Evolutionary conservation across 2,329 filamentous ascomycete species (phyloP).

Genomic region (Akanthomyces dipterigenus): DNA sequence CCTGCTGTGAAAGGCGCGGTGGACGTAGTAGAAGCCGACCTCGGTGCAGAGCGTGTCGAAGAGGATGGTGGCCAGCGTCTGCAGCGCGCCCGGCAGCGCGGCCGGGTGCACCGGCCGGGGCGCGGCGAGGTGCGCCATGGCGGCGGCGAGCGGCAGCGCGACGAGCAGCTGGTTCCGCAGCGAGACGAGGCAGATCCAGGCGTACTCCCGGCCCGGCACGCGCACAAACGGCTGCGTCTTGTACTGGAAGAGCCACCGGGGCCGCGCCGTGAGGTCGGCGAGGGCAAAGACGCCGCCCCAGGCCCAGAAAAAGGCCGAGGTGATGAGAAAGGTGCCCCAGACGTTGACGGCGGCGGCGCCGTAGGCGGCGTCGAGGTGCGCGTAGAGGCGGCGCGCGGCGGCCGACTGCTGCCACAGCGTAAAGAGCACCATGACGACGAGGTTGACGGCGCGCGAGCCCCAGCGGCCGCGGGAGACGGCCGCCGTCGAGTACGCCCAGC

Average conservation of each 20-base stretch:
- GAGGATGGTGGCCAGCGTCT: conserved; percentile 11
- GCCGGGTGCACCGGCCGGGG: neutral
- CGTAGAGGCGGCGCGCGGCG: conserved; percentile 11
- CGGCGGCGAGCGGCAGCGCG: conserved; percentile 5
- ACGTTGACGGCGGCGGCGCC: conserved; percentile 26
- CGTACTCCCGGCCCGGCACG: conserved; percentile 11
- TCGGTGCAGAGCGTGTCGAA: conserved; percentile 25
- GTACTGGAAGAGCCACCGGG: conserved; percentile 37
- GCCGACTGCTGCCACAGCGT: conserved; percentile 12
- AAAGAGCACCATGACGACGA: conserved; percentile 7
- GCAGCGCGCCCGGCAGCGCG: conserved; percentile 6
- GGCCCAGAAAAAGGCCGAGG: conserved; percentile 35
- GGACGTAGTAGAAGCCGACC: conserved; percentile 42
- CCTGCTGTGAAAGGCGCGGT: conserved; percentile 41
- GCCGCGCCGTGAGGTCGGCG: conserved; percentile 30
- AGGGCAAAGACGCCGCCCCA: conserved; percentile 30
- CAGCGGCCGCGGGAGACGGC: neutral
- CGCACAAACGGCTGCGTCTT: conserved; percentile 42
- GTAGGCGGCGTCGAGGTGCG: conserved; percentile 15
- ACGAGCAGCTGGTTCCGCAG: conserved; percentile 36
- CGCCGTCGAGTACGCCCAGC: conserved; percentile 14
- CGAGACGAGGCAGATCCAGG: conserved; percentile 25
- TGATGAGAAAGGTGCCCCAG: conserved; percentile 28
- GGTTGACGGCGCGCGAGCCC: conserved; percentile 1
- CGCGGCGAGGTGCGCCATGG: neutral